These are phyloP conservation scores for Apiotrichum sp. DNA, from an alignment of 1,284 basidiomycete species.

Conservation along the genomic window DNA sequence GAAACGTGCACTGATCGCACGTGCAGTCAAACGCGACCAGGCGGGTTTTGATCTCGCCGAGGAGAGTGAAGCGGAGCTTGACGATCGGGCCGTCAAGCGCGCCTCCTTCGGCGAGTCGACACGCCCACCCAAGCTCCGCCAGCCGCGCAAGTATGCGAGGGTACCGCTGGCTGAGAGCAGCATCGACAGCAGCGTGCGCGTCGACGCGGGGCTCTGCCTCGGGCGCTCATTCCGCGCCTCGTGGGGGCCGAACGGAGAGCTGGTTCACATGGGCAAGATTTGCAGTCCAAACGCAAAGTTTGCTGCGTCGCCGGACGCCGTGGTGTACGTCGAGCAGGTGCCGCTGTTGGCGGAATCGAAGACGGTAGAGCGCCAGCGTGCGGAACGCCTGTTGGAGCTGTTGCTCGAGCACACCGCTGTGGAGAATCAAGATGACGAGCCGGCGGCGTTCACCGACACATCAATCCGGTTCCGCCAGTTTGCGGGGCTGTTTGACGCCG, in stretches of 20 bases:
- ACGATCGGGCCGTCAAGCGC: constrained; percentile 60
- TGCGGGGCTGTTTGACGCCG: constrained; percentile 62
- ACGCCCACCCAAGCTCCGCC: constrained; percentile 57
- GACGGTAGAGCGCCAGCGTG: constrained; percentile 50
- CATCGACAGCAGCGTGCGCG: constrained; percentile 55
- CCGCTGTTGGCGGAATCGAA: constrained; percentile 24
- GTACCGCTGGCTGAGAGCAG: constrained; percentile 32
- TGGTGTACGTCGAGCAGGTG: constrained; percentile 28
- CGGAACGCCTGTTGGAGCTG: constrained; percentile 67
- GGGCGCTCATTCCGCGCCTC: constrained; percentile 85
- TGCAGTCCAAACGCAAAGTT: constrained; percentile 51
- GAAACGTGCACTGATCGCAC: constrained; percentile 5
- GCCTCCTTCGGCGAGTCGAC: constrained; percentile 68
- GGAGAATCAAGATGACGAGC: constrained; percentile 52
- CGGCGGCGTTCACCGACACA: constrained; percentile 55
- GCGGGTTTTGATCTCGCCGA: constrained; percentile 56
- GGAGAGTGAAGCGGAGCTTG: constrained; percentile 65
- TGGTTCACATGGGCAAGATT: constrained; percentile 70
- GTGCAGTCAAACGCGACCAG: constrained; percentile 12
- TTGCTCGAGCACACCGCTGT: constrained; percentile 74
- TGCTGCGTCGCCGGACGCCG: constrained; percentile 22
- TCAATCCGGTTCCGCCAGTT: constrained; percentile 75
- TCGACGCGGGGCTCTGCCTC: constrained; percentile 76
- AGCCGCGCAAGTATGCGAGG: constrained; percentile 37
- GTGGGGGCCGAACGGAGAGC: constrained; percentile 74